A percentile compares a stretch with the other conserved stretches of the same genome.
phyloP scores from a whole-genome alignment of 352 stramenopile genomes.

The Phytophthora kernoviae region DNA sequence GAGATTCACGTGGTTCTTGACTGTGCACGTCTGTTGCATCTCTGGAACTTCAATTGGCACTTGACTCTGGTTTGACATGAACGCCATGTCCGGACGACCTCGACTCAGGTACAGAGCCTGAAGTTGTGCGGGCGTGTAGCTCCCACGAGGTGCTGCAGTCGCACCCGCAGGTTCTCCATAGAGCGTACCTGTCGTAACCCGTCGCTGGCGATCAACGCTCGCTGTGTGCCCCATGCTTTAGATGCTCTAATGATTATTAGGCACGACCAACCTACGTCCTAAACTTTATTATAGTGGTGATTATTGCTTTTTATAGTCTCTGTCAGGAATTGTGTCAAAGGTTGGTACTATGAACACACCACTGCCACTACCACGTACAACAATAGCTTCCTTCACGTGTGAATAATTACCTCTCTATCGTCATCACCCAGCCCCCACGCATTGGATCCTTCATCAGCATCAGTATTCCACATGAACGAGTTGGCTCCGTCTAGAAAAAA shows the following conservation, averaged over 20 bases:
- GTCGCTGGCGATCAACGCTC: slow-evolving; percentile 62
- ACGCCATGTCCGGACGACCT: slow-evolving; percentile 80
- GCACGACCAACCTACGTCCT: too few relatives aligned
- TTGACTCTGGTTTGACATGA: slow-evolving; percentile 77
- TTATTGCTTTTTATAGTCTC: slow-evolving; percentile 22
- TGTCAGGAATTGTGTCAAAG: not conserved
- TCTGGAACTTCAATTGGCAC: slow-evolving; percentile 64
- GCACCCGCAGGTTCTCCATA: slow-evolving; percentile 69
- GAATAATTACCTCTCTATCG: not conserved
- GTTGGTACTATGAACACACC: too few relatives aligned
- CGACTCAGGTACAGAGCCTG: slow-evolving; percentile 84
- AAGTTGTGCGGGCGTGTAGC: slow-evolving; percentile 84
- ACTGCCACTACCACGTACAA: too few relatives aligned
- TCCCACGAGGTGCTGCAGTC: slow-evolving; percentile 38
- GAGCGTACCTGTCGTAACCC: slow-evolving; percentile 40
- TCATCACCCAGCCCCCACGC: slow-evolving; percentile 43
- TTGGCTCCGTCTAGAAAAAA: slow-evolving; percentile 59
- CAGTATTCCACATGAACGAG: slow-evolving; percentile 73
- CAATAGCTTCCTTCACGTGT: too few relatives aligned
- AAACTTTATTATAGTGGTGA: not conserved
- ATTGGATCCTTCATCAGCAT: slow-evolving; percentile 69
- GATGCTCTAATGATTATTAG: not conserved
- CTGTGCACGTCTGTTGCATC: slow-evolving; percentile 83
- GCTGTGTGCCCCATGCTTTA: slow-evolving; percentile 71
- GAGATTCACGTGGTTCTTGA: slow-evolving; percentile 87